These are phyloP conservation scores for Phytophthora ramorum DNA, from an alignment of 352 stramenopile genomes.

Conservation along the genomic window DNA sequence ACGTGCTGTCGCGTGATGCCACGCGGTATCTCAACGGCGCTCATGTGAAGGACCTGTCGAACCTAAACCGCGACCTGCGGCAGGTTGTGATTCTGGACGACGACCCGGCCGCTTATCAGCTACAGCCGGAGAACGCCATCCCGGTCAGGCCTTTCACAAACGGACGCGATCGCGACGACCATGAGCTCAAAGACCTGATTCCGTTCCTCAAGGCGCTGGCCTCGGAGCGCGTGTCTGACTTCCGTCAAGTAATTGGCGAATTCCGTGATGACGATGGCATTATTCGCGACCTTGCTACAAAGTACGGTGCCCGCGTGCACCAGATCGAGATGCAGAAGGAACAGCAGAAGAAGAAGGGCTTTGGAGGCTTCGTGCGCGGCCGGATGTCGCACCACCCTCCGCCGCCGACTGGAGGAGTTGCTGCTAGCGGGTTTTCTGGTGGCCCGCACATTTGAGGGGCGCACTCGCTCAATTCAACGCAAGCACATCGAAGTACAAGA, in stretches of 20 bases:
- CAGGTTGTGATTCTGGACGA: slow-evolving; percentile 89
- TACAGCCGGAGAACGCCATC: slow-evolving; percentile 88
- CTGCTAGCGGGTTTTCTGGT: slow-evolving; percentile 25
- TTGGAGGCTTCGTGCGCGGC: slow-evolving; percentile 84
- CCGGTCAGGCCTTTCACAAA: slow-evolving; percentile 81
- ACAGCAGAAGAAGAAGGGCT: slow-evolving; percentile 82
- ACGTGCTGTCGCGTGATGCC: slow-evolving; percentile 81
- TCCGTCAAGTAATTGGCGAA: slow-evolving; percentile 76
- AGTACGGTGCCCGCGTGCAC: slow-evolving; percentile 81
- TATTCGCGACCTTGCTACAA: slow-evolving; percentile 75
- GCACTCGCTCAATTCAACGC: too few species aligned
- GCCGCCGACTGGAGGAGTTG: slow-evolving; percentile 21
- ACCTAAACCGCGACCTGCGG: slow-evolving; percentile 81
- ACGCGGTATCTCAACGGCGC: slow-evolving; percentile 85
- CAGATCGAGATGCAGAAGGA: slow-evolving; percentile 85
- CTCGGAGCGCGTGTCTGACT: slow-evolving; percentile 72
- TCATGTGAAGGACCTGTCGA: slow-evolving; percentile 86
- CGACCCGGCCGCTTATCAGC: slow-evolving; percentile 78
- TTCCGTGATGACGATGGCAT: slow-evolving; percentile 87
- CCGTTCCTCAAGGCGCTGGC: slow-evolving; percentile 86
- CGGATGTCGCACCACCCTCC: slow-evolving; percentile 72
- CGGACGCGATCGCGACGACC: slow-evolving; percentile 80
- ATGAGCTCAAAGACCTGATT: slow-evolving; percentile 83
- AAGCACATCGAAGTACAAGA: too few species aligned
- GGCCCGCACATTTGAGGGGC: slow-evolving; percentile 29